phyloP scores from a whole-genome alignment of 768 basidiomycete genomes.

The Lentinula aciculospora region DNA sequence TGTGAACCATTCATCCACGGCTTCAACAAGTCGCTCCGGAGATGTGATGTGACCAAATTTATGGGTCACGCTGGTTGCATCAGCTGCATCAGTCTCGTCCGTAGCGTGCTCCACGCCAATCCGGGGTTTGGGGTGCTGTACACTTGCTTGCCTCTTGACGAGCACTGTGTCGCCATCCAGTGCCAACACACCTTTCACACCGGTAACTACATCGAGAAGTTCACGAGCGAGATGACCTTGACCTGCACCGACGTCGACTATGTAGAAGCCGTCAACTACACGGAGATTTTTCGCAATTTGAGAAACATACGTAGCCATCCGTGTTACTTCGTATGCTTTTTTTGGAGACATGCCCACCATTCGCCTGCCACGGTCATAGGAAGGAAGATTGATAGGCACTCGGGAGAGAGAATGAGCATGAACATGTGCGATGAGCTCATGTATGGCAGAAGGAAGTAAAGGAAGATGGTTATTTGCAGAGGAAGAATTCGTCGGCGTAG shows the following conservation, averaged over 20 bases:
- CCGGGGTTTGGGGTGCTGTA: neutral
- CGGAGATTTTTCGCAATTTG: slow-evolving; percentile 25
- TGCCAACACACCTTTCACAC: slow-evolving; percentile 49
- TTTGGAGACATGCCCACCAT: slow-evolving; percentile 64
- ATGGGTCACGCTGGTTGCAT: slow-evolving; percentile 35
- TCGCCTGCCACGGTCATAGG: neutral
- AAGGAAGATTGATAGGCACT: neutral
- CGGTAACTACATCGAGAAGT: slow-evolving; percentile 47
- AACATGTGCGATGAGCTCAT: neutral
- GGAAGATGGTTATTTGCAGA: neutral
- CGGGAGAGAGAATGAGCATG: slow-evolving; percentile 9
- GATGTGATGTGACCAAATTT: slow-evolving; percentile 47
- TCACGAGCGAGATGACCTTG: slow-evolving; percentile 49
- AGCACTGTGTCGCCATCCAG: slow-evolving; percentile 55
- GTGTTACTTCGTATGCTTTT: slow-evolving; percentile 65
- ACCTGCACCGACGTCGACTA: slow-evolving; percentile 73
- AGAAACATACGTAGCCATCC: slow-evolving; percentile 54
- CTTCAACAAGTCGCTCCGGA: slow-evolving; percentile 34
- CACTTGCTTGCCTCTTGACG: neutral
- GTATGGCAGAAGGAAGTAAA: neutral
- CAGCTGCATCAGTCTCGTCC: slow-evolving; percentile 30
- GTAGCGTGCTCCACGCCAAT: slow-evolving; percentile 23
- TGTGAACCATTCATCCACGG: slow-evolving; percentile 50
- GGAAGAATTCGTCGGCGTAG: neutral
- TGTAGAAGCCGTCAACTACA: slow-evolving; percentile 26